Percentiles rank a stretch among this genome's conserved stretches.
Conservation (phyloP, 2,329 filamentous ascomycete species). For the Polychaeton citri region DNA sequence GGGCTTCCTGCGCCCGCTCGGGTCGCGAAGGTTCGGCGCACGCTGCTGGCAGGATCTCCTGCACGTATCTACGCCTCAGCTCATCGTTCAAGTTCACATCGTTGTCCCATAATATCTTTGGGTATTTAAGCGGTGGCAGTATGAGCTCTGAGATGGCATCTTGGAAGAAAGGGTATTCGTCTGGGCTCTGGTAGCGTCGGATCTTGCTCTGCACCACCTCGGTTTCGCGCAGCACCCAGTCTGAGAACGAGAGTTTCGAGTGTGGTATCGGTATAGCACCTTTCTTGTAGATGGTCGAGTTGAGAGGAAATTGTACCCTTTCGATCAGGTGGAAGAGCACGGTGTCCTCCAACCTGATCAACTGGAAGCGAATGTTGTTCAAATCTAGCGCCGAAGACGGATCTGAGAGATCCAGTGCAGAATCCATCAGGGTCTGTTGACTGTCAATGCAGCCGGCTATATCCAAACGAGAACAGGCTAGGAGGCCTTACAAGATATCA, state of each 20-base stretch:
- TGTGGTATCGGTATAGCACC: constrained; percentile 68
- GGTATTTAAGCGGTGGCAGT: constrained; percentile 78
- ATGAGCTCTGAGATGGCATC: constrained; percentile 65
- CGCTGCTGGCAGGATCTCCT: constrained; percentile 68
- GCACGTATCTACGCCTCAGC: constrained; percentile 75
- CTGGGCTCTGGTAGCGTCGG: constrained; percentile 86
- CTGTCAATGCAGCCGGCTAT: too few relatives aligned
- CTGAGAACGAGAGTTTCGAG: constrained; percentile 66
- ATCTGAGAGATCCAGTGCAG: constrained; percentile 77
- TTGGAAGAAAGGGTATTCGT: constrained; percentile 97
- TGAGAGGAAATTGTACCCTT: constrained; percentile 91
- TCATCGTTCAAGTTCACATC: constrained; percentile 78
- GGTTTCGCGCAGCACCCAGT: constrained; percentile 86
- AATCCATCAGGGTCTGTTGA: too few relatives aligned
- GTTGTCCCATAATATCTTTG: constrained; percentile 75
- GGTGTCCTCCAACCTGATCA: constrained; percentile 87
- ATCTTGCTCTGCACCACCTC: constrained; percentile 86
- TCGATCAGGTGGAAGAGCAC: constrained; percentile 97
- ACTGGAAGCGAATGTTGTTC: constrained; percentile 66
- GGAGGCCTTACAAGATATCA: too few relatives aligned
- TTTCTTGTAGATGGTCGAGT: constrained; percentile 71
- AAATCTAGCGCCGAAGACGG: constrained; percentile 76
- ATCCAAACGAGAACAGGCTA: too few relatives aligned
- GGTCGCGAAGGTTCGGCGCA: constrained; percentile 65
- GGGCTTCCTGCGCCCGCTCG: constrained; percentile 62